Conservation (phyloP, 176 grass and related monocot species). For the Neostapfia colusana region DNA sequence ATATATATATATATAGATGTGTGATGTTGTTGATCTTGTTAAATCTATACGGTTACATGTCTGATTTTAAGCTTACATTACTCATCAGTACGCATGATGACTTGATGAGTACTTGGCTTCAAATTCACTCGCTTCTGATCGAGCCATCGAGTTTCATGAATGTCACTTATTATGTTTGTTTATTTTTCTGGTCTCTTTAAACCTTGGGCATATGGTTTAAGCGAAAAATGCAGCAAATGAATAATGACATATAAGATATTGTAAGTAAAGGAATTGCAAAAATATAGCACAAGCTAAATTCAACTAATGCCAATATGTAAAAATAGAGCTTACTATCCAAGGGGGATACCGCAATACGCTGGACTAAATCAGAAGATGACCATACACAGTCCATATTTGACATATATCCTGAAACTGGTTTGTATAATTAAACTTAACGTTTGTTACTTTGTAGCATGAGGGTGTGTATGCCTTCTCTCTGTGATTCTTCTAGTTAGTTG, state of each 20-base stretch:
- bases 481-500: not conserved
- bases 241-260: not conserved
- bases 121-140: constrained; percentile 8
- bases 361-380: too few species aligned
- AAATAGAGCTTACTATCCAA: too few species aligned
- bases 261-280: not conserved
- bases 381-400: too few species aligned
- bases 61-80: constrained; percentile 18
- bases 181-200: not conserved
- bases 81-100: not conserved
- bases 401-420: not conserved
- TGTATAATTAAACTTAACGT: not conserved
- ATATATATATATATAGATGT: constrained; percentile 15
- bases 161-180: not conserved
- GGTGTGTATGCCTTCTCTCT: not conserved
- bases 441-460: not conserved
- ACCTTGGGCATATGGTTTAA: not conserved
- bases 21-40: not conserved
- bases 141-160: not conserved
- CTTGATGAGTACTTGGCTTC: not conserved
- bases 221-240: not conserved
- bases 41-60: not conserved
- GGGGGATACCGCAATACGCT: too few species aligned
- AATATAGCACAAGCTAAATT: not conserved
- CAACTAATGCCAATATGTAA: not conserved